phyloP scores from a whole-genome alignment of 441 rosid genomes.

The Rhodomyrtus psidioides region DNA sequence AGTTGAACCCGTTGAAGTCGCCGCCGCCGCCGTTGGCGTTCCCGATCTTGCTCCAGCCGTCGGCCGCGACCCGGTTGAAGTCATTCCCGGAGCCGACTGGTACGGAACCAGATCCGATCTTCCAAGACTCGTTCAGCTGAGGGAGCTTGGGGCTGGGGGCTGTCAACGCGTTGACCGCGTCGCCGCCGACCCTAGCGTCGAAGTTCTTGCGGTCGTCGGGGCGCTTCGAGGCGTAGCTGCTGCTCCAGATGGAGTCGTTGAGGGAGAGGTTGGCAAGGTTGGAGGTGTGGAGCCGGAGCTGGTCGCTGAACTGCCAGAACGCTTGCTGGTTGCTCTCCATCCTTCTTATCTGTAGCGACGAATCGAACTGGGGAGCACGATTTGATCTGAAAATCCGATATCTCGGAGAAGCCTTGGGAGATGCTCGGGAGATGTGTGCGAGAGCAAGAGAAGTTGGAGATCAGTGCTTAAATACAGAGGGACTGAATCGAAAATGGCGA shows the following conservation, averaged over 20 bases:
- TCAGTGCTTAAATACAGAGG: not conserved
- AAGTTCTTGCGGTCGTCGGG: conserved; percentile 32
- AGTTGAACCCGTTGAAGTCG: conserved; percentile 7
- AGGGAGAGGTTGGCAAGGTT: conserved; percentile 10
- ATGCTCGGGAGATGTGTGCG: not conserved
- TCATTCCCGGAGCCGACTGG: not conserved
- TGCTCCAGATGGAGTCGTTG: conserved; percentile 15
- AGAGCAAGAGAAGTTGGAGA: not conserved
- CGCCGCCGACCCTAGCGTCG: conserved; percentile 58
- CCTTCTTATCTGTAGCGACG: not conserved
- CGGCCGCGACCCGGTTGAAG: not conserved
- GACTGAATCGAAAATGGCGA: not conserved
- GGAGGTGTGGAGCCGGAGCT: conserved; percentile 10
- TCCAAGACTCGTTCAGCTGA: not conserved
- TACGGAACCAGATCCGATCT: not conserved
- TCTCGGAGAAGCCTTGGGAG: no score
- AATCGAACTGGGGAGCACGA: not conserved
- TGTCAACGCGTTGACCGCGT: not conserved
- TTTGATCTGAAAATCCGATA: not conserved
- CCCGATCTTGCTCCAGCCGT: conserved; percentile 3
- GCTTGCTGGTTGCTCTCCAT: conserved; percentile 16
- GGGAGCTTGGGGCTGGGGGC: not conserved
- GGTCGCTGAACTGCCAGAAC: conserved; percentile 18
- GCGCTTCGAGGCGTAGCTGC: conserved; percentile 1
- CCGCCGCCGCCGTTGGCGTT: conserved; percentile 34